Conservation (phyloP, 1,284 basidiomycete genomes). For the Malassezia restricta region DNA sequence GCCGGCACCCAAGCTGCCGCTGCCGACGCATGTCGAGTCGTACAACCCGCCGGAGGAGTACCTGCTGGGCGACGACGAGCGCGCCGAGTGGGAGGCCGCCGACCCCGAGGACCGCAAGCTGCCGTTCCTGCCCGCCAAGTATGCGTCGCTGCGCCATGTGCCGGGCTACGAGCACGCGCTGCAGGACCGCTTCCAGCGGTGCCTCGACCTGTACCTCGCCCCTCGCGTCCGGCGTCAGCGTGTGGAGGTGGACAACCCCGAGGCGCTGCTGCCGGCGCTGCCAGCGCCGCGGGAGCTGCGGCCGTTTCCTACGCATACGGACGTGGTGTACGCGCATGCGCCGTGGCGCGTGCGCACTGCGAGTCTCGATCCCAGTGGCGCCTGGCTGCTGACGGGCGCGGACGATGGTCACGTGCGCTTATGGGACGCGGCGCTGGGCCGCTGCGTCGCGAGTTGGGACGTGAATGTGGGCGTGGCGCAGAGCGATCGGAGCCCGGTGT, state of each 20-base stretch:
- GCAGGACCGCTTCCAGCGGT: constrained; percentile 83
- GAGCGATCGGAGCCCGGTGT: constrained; percentile 51
- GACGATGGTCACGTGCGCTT: constrained; percentile 75
- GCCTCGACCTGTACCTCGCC: constrained; percentile 91
- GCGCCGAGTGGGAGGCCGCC: constrained; percentile 66
- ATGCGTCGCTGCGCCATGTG: constrained; percentile 71
- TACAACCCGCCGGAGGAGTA: constrained; percentile 99
- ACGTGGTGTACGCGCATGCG: constrained; percentile 60
- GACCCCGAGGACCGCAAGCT: constrained; percentile 84
- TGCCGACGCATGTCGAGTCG: constrained; percentile 84
- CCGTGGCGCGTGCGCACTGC: constrained; percentile 60
- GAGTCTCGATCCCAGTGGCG: constrained; percentile 72
- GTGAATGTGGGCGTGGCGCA: constrained; percentile 48
- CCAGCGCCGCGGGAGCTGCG: constrained; percentile 80
- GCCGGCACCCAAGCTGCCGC: constrained; percentile 78
- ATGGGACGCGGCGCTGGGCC: constrained; percentile 87
- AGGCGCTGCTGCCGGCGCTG: constrained; percentile 84
- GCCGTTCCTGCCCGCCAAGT: constrained; percentile 79
- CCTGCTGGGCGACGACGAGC: constrained; percentile 75
- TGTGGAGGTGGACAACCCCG: constrained; percentile 52
- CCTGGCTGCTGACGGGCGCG: constrained; percentile 83
- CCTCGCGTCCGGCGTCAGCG: constrained; percentile 58
- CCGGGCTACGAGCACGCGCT: constrained; percentile 85
- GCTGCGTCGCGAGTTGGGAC: constrained; percentile 78
- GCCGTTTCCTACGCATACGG: constrained; percentile 82